A percentile compares a stretch with the other conserved stretches of the same genome.
Conservation (phyloP, 106 monocot species). For the Triglochin maritima region DNA sequence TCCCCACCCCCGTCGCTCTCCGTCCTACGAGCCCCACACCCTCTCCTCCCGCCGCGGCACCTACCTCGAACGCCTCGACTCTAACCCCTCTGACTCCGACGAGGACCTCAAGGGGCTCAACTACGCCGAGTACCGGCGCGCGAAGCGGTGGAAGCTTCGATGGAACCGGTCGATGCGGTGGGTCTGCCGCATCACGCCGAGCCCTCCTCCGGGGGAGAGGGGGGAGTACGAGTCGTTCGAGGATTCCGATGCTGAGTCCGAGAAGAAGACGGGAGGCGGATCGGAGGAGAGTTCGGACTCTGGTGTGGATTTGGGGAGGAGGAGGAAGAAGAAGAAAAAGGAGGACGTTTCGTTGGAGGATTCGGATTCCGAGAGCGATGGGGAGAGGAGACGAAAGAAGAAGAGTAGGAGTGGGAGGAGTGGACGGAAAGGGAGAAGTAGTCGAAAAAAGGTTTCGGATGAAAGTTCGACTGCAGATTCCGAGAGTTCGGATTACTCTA, state of each 20-base stretch:
- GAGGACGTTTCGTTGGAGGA: slow-evolving; percentile 3
- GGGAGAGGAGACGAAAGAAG: slow-evolving; percentile 3
- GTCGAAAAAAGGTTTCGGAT: slow-evolving; percentile 11
- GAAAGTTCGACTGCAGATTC: slow-evolving; percentile 23
- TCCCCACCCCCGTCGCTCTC: neutral
- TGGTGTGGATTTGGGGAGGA: neutral
- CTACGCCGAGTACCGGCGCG: slow-evolving; percentile 68
- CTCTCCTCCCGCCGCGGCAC: slow-evolving; percentile 18
- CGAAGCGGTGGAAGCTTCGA: slow-evolving; percentile 73
- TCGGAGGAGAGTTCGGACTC: neutral
- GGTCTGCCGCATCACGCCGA: slow-evolving; percentile 73
- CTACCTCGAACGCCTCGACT: slow-evolving; percentile 16
- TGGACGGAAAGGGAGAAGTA: slow-evolving; percentile 2
- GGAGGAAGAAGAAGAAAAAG: slow-evolving; percentile 14
- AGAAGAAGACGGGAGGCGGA: slow-evolving; percentile 6
- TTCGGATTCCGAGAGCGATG: slow-evolving; percentile 12
- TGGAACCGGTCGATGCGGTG: slow-evolving; percentile 54
- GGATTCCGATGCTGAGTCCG: slow-evolving; percentile 14
- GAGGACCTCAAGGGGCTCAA: slow-evolving; percentile 74
- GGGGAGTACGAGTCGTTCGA: slow-evolving; percentile 9
- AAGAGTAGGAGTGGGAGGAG: slow-evolving; percentile 9
- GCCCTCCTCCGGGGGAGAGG: slow-evolving; percentile 45
- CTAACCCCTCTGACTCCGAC: slow-evolving; percentile 22
- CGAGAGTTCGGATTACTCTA: slow-evolving; percentile 21
- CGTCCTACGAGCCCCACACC: slow-evolving; percentile 7